Base-by-base conservation (phyloP, 2,329 filamentous ascomycete genomes). In the Pseudogymnoascus sp. region DNA sequence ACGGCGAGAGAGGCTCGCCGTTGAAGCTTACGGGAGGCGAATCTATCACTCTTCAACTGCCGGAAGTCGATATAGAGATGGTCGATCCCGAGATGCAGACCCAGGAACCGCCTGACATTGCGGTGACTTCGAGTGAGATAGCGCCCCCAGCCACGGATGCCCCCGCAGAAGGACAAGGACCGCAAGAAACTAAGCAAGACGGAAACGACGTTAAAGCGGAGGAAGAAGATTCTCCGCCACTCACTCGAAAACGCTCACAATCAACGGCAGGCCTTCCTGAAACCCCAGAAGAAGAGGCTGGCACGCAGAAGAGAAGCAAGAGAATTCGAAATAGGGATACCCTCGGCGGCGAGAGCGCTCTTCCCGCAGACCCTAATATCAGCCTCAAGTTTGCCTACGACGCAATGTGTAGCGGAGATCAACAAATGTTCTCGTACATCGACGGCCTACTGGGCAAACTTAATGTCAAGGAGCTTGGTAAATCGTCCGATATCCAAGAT, bases 231-330 rank as follows among this genome's bases (percentile, higher is more conserved):
- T 61, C 33, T 10, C 26, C 59, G n/a, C 15, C 59, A 3, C 69
- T 72, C 11, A 80, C 79, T 0, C 78, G 84, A 61, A 87, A 87
- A 70, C 78, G 85, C 60, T 87, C 85, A 1, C 85, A 87, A 65
- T 88, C 85, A 10, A 75, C 76, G 31, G 85, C 85, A 4, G 85
- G 85, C 2, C 73, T 88, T 15, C 78, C 78, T 0, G 85, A 87
- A 2, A 77, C 74, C 0, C 77, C 71, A 0, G 83, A 86, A 7
- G 85, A 87, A 61, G 85, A 87, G 35, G 79, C 78, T 23, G 77
- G 76, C 1, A 79, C 82, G 10, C 82, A 83, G 62, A 88, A 87
- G 69, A 78, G 86, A 64, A 88, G 85, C 73, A 89, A 89, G 70
- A 78, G 87, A 60, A 85, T 85, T 31, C 80, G 86, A 53, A 81